A percentile compares a stretch with the other conserved stretches of the same genome.
Evolutionary conservation across 1,139 yeast genomes (phyloP).

Genomic region (Protomyces arabidopsidicola): DNA sequence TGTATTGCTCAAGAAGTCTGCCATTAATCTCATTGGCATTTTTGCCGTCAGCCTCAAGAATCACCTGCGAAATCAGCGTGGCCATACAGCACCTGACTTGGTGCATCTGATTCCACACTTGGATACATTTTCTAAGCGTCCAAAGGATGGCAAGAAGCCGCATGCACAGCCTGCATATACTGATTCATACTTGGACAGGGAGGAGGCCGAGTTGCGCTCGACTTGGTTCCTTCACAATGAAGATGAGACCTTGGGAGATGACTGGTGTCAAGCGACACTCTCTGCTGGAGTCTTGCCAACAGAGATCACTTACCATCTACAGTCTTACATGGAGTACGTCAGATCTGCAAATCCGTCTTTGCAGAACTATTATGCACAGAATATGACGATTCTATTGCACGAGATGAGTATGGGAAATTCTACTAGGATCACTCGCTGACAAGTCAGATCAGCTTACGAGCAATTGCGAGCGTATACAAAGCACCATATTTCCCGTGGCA

Average conservation of each 20-base stretch:
- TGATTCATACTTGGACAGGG: slow-evolving; percentile 3
- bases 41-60: slow-evolving; percentile 33
- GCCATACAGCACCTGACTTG: slow-evolving; percentile 31
- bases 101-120: slow-evolving; percentile 30
- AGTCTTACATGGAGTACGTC: slow-evolving; percentile 11
- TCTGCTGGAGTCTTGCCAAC: slow-evolving; percentile 27
- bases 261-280: slow-evolving; percentile 13
- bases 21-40: slow-evolving; percentile 30
- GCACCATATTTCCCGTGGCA: slow-evolving; percentile 33
- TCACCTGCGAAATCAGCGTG: slow-evolving; percentile 32
- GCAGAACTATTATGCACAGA: slow-evolving; percentile 14
- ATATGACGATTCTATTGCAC: neutral
- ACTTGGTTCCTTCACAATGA: slow-evolving; percentile 9
- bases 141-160: neutral
- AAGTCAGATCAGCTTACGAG: slow-evolving; percentile 3
- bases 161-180: neutral
- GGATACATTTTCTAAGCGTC: slow-evolving; percentile 27
- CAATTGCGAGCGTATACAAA: slow-evolving; percentile 30
- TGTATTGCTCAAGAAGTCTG: slow-evolving; percentile 28
- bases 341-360: neutral
- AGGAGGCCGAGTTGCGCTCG: slow-evolving; percentile 1
- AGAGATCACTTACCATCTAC: slow-evolving; percentile 28
- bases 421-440: neutral
- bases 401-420: neutral
- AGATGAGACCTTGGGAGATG: neutral